These are phyloP conservation scores for Melanomma pulvis-pyrius DNA, from an alignment of 495 filamentous ascomycete genomes.

Conservation along the genomic window DNA sequence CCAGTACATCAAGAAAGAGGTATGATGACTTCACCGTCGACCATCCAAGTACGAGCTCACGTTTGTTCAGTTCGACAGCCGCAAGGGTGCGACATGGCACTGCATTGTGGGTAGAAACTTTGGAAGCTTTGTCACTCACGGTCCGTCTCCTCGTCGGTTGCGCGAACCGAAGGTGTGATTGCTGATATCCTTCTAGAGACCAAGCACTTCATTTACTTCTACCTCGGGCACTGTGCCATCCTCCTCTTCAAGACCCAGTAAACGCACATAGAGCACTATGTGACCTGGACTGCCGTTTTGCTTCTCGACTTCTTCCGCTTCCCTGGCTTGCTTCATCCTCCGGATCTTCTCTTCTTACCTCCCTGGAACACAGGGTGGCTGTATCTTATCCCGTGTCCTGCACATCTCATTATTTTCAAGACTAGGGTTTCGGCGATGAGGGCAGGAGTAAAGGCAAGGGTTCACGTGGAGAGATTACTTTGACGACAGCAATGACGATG, in stretches of 20 bases:
- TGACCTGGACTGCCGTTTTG: background rate
- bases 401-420: background rate
- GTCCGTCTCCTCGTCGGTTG: constrained; percentile 53
- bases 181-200: constrained; percentile 65
- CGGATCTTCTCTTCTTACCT: background rate
- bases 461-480: background rate
- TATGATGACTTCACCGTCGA: constrained; percentile 47
- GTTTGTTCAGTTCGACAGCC: constrained; percentile 71
- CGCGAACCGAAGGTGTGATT: background rate
- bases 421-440: background rate
- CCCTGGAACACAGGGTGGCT: background rate
- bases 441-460: background rate
- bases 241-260: constrained; percentile 99
- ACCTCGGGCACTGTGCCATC: constrained; percentile 97
- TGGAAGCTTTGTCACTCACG: constrained; percentile 98
- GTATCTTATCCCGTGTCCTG: background rate
- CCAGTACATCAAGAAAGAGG: constrained; percentile 95
- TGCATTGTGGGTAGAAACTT: constrained; percentile 99
- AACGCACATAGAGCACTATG: background rate
- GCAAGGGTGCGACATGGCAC: constrained; percentile 96
- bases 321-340: background rate
- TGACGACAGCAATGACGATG: constrained; percentile 6
- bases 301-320: background rate
- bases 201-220: constrained; percentile 99
- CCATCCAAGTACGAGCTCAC: background rate